Base-by-base conservation (phyloP, 2,329 filamentous ascomycete genomes). In the Cercospora beticola region DNA sequence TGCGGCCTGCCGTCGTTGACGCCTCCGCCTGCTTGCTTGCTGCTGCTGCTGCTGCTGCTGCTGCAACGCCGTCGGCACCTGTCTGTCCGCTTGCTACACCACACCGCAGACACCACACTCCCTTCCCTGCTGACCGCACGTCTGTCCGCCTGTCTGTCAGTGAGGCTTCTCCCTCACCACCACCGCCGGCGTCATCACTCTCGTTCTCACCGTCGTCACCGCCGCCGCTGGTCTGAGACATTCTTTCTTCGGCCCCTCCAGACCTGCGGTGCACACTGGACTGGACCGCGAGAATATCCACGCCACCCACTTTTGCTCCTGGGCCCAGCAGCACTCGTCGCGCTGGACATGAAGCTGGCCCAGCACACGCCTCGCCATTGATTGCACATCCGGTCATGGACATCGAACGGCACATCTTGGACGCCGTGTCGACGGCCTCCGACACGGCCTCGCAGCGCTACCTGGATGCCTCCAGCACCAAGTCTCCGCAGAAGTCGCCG, bases 321-420 rank as follows among this genome's bases (percentile, higher is more conserved):
- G 21, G 26, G 54, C 23, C 28, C 16, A n/a, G 14, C 54, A 28
- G 54, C 54, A 28, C 16, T 31, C n/a, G 23, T 16, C 26, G 28
- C 28, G n/a, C 60, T 31, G 33, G 31, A 56, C 61, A 54, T 61
- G 40, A 54, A 62, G 59, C 52, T 30, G 46, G 28, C 33, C 61
- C 18, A 61, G 43, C 33, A 57, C 54, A 21, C 54, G 23, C 28
- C 23, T 28, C 54, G 54, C 28, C 14, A 0, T 57, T 57, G 54
- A 57, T 31, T 28, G 21, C 54, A 16, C 8, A n/a, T n/a, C 28
- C 43, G 30, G 40, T 65, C 26, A 75, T 75, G 74, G 74, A 75
- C 62, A 73, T 73, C 65, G 70, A 73, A 26, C 62, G 69, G 46
- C 71, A 75, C 26, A 73, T 72, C 23, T 62, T 74, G 26, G 70